Evolutionary conservation across 495 filamentous ascomycete species (phyloP), one percentile per base, ranked within the genome.

Genomic region (Neurospora terricola): DNA sequence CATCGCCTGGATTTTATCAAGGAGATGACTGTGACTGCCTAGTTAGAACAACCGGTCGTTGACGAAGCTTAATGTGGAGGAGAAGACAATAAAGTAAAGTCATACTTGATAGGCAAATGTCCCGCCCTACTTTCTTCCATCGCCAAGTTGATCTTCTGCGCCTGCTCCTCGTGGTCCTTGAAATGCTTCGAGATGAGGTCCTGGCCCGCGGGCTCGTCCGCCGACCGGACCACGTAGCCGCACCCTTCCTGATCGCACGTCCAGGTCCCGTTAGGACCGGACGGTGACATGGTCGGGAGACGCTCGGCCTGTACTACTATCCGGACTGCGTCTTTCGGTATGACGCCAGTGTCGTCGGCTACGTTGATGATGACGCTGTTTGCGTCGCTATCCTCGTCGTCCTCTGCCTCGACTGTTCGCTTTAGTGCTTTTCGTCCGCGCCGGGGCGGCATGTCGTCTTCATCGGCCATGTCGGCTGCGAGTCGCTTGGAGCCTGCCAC

Each of bases 211-310:
- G 86, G 82, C 14, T 86, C 84, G 66, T 88, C 87, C 30, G 88
- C 89, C 37, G 84, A 86, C 76, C 88, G 86, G 30, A 93, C 86
- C 38, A 89, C 82, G 71, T 90, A 88, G 37, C 78, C 78, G 79
- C 93, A 96, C 37, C 87, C 91, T 40, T 88, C 87, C 72, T 92
- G 86, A 38, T 87, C 86, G 77, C 93, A 96, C 12, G 82, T 83
- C 91, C 92, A 95, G 1, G 87, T 87, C 68, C 91, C 89, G 66
- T 90, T 85, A 9, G 88, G 88, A 1, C 86, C 86, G 70, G 86
- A 83, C 27, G 82, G 82, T 2, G 77, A 81, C 71, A 78, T 83
- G 39, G 81, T 86, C 23, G 83, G 86, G 69, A 85, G 72, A 69
- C 78, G 82, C 45, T 86, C 84, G 45, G 85, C 78, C 71, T 78